Base-by-base conservation (phyloP, 1,284 basidiomycete species). In the Microbotryum lychnidis-dioicae region DNA sequence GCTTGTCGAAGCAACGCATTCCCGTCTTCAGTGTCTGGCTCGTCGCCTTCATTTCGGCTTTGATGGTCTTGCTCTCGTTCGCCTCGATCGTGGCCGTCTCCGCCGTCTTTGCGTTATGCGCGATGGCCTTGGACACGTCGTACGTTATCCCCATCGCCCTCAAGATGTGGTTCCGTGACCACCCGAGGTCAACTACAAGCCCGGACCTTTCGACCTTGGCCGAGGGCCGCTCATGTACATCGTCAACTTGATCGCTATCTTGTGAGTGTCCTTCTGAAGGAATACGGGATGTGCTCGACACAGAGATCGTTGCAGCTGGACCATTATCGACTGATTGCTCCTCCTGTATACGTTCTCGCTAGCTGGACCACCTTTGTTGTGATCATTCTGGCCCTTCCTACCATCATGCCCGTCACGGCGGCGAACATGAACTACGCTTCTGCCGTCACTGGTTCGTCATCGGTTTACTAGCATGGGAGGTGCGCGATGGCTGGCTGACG, bases 161-260 rank as follows among this genome's bases (percentile, higher is more conserved):
- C 68, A 82, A 87, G 45, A 80, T 89, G 60, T 76, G 86, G 60
- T 90, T 82, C 75, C 79, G 81, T 61, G 80, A 86, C 65, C 90
- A 93, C 72, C 89, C 0, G 90, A 92, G 56, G 79, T 92, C 45
- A 78, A 78, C 69, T 91, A 89, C 79, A 85, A 84, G 73, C 89
- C 89, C 1, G 90, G 90, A n/a, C 90, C 90, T 21, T 92, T 90
- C 77, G 87, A 84, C 73, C 84, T 91, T 79, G 89, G 89, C 25
- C 78, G 83, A 57, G 88, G 87, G 0, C 55, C 79, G 62, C 73
- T 90, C 23, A 87, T 86, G 4, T 81, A 80, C 77, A 71, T 79
- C 18, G 80, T 81, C 67, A 90, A 44, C 31, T 18, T 79, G 23
- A 80, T 80, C 55, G 88, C 87, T 67, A 83, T 89, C 50, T 53